Base-by-base conservation (phyloP, 768 basidiomycete genomes). In the Cubamyces sp. region DNA sequence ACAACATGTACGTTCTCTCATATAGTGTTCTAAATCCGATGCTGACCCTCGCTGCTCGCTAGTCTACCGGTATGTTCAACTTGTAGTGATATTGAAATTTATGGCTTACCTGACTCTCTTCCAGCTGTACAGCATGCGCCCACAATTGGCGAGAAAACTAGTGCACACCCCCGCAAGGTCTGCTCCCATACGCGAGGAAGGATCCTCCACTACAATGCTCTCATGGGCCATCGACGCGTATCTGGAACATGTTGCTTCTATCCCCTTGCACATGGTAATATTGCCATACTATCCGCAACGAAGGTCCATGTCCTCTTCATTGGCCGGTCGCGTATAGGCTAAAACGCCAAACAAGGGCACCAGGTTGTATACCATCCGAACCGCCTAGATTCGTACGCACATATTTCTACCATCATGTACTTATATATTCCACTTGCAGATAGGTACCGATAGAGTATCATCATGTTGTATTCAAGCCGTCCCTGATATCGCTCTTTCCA, bases 111-210 rank as follows among this genome's bases (percentile, higher is more conserved):
- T 58, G 46, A 60, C 56, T 3, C 57, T 19, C 14, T 3, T 48
- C 18, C 64, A 89, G 88, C 28, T 90, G 88, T 65, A 81, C 83
- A 15, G 73, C 78, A 7, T 90, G 88, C 66, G 82, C 82, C 1
- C 81, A 87, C 65, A 83, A 85, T 68, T 90, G 88, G 88, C 81
- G 87, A 62, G 87, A 89, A 75, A 87, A 87, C 68, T 88, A 71
- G 49, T 39, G 15, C 21, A 37, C 30, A 37, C 46, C 6, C 11
- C 15, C 25, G 42, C n/a, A n/a, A n/a, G n/a, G n/a, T 40, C 16
- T 7, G 3, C n/a, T 23, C 14, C 21, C 28, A 30, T 30, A 8
- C 28, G 34, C 34, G 34, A 11, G 34, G 34, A 11, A 11, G 34
- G 11, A 34, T 34, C 34, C 28, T 34, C 34, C 28, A 8, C 28